Evolutionary conservation across 371 early-diverging fungal genomes (phyloP), one percentile per base, ranked within the genome.

Genomic region (Syncephalastrum racemosum): DNA sequence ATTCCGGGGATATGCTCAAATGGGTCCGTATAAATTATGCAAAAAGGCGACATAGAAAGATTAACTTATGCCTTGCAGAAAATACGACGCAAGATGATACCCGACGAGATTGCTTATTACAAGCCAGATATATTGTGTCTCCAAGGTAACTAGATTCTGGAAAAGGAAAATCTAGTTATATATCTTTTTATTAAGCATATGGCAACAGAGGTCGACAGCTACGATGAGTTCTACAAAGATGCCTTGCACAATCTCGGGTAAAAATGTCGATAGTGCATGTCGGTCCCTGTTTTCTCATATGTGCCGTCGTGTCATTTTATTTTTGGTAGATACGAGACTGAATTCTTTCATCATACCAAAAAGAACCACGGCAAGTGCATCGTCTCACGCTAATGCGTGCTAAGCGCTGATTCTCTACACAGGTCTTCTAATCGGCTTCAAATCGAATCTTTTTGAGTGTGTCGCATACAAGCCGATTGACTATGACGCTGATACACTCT

Each of bases 41-140:
- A 2, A 24, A 23, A 23, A 15, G n/a, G n/a, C 41, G 27, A 25
- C 2, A 40, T 53, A 16, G 42, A 19, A n/a, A n/a, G n/a, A n/a
- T n/a, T 18, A 49, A 22, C 36, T 36, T 47, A 36, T 60, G 42
- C 7, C 25, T 36, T 18, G 15, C 36, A 73, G 77, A 78, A 78
- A 71, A 58, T 54, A 23, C 59, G 78, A 23, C 64, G 68, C 41
- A 58, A 42, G 19, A 71, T 79, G 74, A 44, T 79, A 27, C 16
- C 77, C 4, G 73, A 80, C 45, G 85, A 84, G 48, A 71, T 84
- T 44, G 53, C 70, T 10, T 54, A 60, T 12, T 80, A 75, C 59
- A 55, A 66, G 2, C 74, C 85, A 1, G 82, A 84, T 53, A 68
- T 84, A 14, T 64, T 81, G 53, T 77, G 78, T 47, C 50, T 84